phyloP scores from a whole-genome alignment of 768 basidiomycete genomes.

The Russula sp. region DNA sequence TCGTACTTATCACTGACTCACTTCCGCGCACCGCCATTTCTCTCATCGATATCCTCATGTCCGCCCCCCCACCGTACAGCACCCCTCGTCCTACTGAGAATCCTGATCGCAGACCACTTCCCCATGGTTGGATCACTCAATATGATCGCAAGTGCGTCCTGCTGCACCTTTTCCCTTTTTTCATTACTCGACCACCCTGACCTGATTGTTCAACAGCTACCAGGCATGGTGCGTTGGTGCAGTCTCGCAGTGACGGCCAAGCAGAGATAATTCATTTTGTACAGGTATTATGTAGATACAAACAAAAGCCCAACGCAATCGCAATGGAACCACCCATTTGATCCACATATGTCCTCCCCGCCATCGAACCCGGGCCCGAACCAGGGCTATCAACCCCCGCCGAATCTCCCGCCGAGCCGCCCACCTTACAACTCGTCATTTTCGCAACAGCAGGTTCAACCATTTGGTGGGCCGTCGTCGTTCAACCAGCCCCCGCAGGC shows the following conservation, averaged over 20 bases:
- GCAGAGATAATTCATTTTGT: neutral
- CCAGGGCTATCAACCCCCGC: neutral
- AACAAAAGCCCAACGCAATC: conserved; percentile 53
- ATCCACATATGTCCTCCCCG: conserved; percentile 38
- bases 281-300: conserved; percentile 77
- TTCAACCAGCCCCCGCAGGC: conserved; percentile 24
- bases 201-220: conserved; percentile 41
- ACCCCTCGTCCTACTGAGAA: conserved; percentile 29
- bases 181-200: conserved; percentile 15
- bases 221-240: conserved; percentile 50
- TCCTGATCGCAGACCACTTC: conserved; percentile 57
- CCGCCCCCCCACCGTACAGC: conserved; percentile 32
- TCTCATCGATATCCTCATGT: conserved; percentile 37
- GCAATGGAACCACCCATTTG: conserved; percentile 67
- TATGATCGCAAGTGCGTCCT: conserved; percentile 58
- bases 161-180: conserved; percentile 28
- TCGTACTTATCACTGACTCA: conserved; percentile 17
- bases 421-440: conserved; percentile 10
- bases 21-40: conserved; percentile 10
- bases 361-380: neutral
- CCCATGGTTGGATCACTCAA: conserved; percentile 62
- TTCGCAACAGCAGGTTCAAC: conserved; percentile 28
- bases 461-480: conserved; percentile 19
- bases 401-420: conserved; percentile 38
- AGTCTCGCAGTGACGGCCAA: neutral